Base-by-base conservation (phyloP, 2,329 filamentous ascomycete genomes). In the Alternaria ethzedia region DNA sequence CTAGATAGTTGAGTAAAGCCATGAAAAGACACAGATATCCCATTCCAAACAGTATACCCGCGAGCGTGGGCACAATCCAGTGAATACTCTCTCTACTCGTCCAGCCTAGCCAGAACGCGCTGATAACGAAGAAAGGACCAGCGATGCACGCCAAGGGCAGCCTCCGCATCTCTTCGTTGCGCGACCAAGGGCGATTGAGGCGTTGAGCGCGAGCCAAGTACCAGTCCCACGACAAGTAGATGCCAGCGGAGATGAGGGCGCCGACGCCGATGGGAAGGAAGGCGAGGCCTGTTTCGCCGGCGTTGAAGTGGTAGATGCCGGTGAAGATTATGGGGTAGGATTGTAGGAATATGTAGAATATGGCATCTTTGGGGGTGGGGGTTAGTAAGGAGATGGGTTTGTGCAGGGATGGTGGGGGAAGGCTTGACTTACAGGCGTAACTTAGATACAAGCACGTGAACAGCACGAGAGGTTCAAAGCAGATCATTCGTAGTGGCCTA, bases 321-420 rank as follows among this genome's bases (percentile, higher is more conserved):
- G 63, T 82, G 77, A 92, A 94, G 66, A 93, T 90, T 63, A 73
- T 87, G 75, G 76, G 89, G 75, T 90, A 94, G 3, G 90, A 90
- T 76, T 93, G 88, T 70, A 95, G 93, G 74, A 89, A 93, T 80
- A 94, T 91, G 83, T 88, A 90, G 65, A 90, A 87, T 63, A 90
- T 85, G 4, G 83, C 86, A 23, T 79, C 75, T 78, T 41, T 44
- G 4, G n/a, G 23, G 23, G 4, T 13, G 15, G 20, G 5, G 30
- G 25, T 68, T 28, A 63, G 56, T 17, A 32, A 12, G 46, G 15
- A 13, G 20, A 25, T 20, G 6, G 23, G 5, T 13, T 32, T 11
- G 30, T 6, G 25, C 41, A 11, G 23, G 30, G 11, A 21, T 12
- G 5, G 15, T 41, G 2, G n/a, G 28, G 45, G 74, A n/a, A 25